Evolutionary conservation across 2,329 filamentous ascomycete genomes (phyloP), one percentile per base, ranked within the genome.

Genomic region (Zopfia rhizophila): DNA sequence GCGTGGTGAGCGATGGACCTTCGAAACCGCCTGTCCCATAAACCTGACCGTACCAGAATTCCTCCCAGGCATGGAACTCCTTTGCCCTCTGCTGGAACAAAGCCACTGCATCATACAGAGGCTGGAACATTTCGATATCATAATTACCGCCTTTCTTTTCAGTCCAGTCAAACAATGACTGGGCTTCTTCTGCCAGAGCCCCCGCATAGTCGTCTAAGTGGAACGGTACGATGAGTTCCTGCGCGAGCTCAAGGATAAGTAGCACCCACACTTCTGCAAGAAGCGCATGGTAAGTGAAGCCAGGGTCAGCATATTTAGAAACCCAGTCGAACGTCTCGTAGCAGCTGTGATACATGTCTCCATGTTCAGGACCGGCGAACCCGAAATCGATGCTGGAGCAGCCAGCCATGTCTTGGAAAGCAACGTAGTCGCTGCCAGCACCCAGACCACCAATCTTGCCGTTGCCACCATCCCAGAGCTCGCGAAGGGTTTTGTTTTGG

Each of bases 301-400:
- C 86, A 0, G 91, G 91, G 67, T 99, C 94, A 16, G 89, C 87
- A 48, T 89, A 84, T 25, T 80, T 81, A 18, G 86, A 78, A 81
- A 97, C 90, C 86, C 91, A 93, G 31, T 91, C 87, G 60, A 89
- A 92, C 41, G 86, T 95, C 66, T 97, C 93, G 72, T 96, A 95
- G 72, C 89, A 94, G 49, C 88, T 92, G 70, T 91, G 87, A 38
- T 87, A 85, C 0, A 92, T 90, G 60, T 82, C 88, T 8, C 71
- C 72, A 29, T 76, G 72, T 6, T 81, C 76, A 1, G 64, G 61
- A 31, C 88, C 89, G 25, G 76, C 72, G 65, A 99, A 97, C 19
- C 84, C 82, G 55, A 99, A 83, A 68, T 97, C 91, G 44, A 99
- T 78, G 8, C 89, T 92, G 31, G 91, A 93, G 6, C 86, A 91